These are phyloP conservation scores for Agroathelia rolfsii DNA, from an alignment of 1,284 basidiomycete genomes.

Conservation along the genomic window DNA sequence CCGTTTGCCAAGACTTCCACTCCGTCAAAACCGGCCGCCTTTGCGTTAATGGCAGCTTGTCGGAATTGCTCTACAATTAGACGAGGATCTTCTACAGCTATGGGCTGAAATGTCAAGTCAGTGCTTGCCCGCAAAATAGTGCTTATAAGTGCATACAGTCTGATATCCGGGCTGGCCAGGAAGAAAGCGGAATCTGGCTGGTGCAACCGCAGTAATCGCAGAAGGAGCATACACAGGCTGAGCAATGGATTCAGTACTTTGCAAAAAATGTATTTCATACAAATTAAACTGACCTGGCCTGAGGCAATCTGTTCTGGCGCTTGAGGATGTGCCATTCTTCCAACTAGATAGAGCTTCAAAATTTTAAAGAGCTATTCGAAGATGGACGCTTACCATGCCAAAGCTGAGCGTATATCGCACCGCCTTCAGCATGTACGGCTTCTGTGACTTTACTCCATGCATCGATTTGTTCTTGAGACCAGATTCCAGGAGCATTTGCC, in stretches of 20 bases:
- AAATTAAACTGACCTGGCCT: too few relatives aligned
- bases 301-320: too few relatives aligned
- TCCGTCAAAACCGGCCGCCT: conserved; percentile 39
- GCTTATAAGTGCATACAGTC: neutral
- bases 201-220: conserved; percentile 26
- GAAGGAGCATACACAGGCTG: conserved; percentile 28
- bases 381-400: conserved; percentile 22
- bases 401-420: conserved; percentile 29
- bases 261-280: too few relatives aligned
- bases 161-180: conserved; percentile 12
- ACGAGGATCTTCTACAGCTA: conserved; percentile 16
- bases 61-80: conserved; percentile 24
- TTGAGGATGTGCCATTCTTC: too few relatives aligned
- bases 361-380: too few relatives aligned
- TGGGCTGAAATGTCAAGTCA: conserved; percentile 8
- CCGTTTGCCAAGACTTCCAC: too few relatives aligned
- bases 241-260: too few relatives aligned
- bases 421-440: conserved; percentile 29
- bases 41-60: conserved; percentile 30
- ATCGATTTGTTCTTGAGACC: conserved; percentile 17
- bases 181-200: conserved; percentile 27
- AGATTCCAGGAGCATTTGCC: conserved; percentile 22
- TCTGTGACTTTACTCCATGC: conserved; percentile 25
- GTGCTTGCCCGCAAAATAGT: conserved; percentile 1
- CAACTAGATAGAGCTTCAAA: too few relatives aligned